A percentile compares a stretch with the other conserved stretches of the same genome.
These are phyloP conservation scores for Botrytis deweyae DNA, from an alignment of 2,329 filamentous ascomycete genomes.

Conservation along the genomic window DNA sequence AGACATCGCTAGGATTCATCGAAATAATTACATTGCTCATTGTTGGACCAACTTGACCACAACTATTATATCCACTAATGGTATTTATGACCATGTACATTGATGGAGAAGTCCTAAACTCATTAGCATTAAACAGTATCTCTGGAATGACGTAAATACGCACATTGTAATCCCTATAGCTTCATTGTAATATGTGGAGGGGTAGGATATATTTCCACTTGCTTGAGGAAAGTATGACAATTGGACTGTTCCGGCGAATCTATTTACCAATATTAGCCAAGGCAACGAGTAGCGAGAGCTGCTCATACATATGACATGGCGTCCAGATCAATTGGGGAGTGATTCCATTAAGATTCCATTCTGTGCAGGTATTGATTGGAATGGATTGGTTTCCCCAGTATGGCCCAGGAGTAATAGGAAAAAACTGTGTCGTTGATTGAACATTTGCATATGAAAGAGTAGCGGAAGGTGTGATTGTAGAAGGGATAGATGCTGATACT, in stretches of 20 bases:
- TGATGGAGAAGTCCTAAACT: conserved; percentile 42
- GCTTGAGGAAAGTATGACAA: conserved; percentile 29
- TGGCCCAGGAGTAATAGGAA: conserved; percentile 10
- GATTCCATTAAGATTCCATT: conserved; percentile 10
- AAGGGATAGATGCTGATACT: neutral
- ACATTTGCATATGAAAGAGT: conserved; percentile 1
- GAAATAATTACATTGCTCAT: conserved; percentile 39
- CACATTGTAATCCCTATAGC: conserved; percentile 26
- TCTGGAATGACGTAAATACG: neutral
- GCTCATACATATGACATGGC: conserved; percentile 24
- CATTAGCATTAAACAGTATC: neutral
- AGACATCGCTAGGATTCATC: conserved; percentile 41
- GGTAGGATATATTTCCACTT: conserved; percentile 23
- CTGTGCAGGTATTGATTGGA: conserved; percentile 25
- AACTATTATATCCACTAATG: conserved; percentile 40
- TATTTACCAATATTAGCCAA: conserved; percentile 2
- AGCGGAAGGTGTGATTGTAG: conserved; percentile 23
- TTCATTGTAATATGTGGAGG: conserved; percentile 25
- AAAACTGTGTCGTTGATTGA: conserved; percentile 9
- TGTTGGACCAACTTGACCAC: conserved; percentile 38
- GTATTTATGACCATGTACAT: conserved; percentile 44
- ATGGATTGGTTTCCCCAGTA: conserved; percentile 27
- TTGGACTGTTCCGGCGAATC: conserved; percentile 27
- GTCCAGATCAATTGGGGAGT: conserved; percentile 20
- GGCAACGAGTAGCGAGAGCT: neutral